Base-by-base conservation (phyloP, 805 yeast genomes). In the Candida hispaniensis region DNA sequence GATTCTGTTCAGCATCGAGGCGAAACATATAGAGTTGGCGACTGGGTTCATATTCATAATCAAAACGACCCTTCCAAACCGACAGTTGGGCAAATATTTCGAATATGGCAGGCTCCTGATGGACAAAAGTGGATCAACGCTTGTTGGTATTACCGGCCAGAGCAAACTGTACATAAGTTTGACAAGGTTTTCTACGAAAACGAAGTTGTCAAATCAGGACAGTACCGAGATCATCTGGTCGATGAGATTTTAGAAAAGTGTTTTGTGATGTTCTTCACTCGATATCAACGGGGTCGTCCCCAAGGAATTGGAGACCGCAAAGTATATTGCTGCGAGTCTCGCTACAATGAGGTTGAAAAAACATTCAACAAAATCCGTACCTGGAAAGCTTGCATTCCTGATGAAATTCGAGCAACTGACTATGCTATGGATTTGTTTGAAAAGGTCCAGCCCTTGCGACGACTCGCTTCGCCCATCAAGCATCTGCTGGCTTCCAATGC, bases 301-400 rank as follows among this genome's bases (percentile, higher is more conserved):
- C 66, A 78, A 32, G 79, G 81, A 13, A 66, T 66, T 39, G 88
- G 82, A 35, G 46, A 48, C 34, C 49, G 56, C 14, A 88, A 91
- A 5, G 69, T 93, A 52, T 91, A 85, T 58, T 77, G 91, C 47
- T 91, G 97, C 61, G 98, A 91, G 58, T 81, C 73, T 55, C 75
- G 98, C 50, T 91, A 86, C 59, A 88, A 88, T 53, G 96, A 88
- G 54, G 67, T 72, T 38, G 94, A 82, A 49, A 81, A 82, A 55
- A 76, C 76, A 17, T 91, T 91, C 66, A 91, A 88, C 59, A 79
- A 88, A 53, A 91, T 91, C 49, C 71, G 97, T 52, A 88, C 98
- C 2, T 91, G 98, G 98, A 88, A 83, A 58, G 96, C 96, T 5
- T 91, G 97, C 63, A 67, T 91, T 46, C 98, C 98, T 0, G 97